These are phyloP conservation scores for Leavenworthia alabamica DNA, from an alignment of 345 rosid species.

Conservation along the genomic window DNA sequence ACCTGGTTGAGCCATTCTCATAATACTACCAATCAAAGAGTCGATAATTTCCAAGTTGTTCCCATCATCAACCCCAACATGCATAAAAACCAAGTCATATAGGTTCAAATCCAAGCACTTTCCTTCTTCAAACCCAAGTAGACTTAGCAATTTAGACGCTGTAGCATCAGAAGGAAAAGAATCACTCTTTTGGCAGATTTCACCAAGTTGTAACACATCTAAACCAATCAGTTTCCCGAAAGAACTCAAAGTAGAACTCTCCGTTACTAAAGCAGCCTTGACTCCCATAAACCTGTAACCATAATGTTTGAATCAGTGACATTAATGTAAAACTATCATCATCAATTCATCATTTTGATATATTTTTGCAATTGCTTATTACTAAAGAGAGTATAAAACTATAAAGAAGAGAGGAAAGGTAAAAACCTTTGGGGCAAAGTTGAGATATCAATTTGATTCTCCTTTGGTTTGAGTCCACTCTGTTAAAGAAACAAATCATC, in stretches of 20 bases:
- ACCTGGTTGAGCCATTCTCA: slow-evolving; percentile 47
- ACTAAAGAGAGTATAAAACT: background rate
- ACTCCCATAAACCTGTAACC: slow-evolving; percentile 76
- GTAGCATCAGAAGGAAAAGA: slow-evolving; percentile 29
- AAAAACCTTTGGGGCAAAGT: slow-evolving; percentile 58
- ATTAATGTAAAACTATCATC: background rate
- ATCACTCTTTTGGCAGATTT: slow-evolving; percentile 28
- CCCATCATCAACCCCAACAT: slow-evolving; percentile 43
- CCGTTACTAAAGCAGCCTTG: slow-evolving; percentile 63
- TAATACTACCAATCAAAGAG: slow-evolving; percentile 46
- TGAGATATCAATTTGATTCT: slow-evolving; percentile 23
- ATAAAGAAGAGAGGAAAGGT: background rate
- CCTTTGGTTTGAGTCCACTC: slow-evolving; percentile 32
- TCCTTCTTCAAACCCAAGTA: slow-evolving; percentile 71
- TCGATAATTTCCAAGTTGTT: slow-evolving; percentile 35
- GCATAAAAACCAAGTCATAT: slow-evolving; percentile 65
- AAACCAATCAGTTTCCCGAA: slow-evolving; percentile 53
- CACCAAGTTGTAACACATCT: slow-evolving; percentile 34
- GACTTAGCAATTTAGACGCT: slow-evolving; percentile 38
- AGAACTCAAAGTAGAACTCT: slow-evolving; percentile 38
- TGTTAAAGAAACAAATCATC: slow-evolving; percentile 13
- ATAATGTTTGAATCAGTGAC: background rate
- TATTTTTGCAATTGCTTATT: background rate
- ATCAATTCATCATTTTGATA: slow-evolving; percentile 2
- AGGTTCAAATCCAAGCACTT: slow-evolving; percentile 39